Percentiles rank a stretch among this genome's conserved stretches.
Conservation (phyloP, 352 stramenopile genomes). For the Globisporangium okanoganense region DNA sequence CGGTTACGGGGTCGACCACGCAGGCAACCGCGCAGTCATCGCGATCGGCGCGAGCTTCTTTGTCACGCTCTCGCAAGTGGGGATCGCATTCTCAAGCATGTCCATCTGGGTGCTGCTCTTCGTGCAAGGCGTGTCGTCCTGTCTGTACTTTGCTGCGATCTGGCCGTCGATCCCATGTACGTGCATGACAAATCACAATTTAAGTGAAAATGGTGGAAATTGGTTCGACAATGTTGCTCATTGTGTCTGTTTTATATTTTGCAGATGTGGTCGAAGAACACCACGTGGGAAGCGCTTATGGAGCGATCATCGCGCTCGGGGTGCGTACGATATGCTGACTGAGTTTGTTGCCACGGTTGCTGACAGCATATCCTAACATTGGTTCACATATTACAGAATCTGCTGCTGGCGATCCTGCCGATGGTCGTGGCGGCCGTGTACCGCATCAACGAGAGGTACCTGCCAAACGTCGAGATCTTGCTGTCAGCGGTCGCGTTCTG, state of each 20-base stretch:
- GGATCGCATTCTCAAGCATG: slow-evolving; percentile 39
- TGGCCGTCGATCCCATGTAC: slow-evolving; percentile 81
- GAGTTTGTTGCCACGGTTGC: not conserved
- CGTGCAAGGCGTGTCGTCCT: slow-evolving; percentile 73
- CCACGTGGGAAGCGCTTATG: slow-evolving; percentile 76
- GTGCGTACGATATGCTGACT: slow-evolving; percentile 13
- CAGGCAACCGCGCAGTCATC: slow-evolving; percentile 54
- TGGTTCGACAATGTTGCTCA: not conserved
- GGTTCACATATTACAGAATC: slow-evolving; percentile 34
- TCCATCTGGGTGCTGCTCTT: slow-evolving; percentile 64
- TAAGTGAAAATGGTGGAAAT: not conserved
- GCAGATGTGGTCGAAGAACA: slow-evolving; percentile 68
- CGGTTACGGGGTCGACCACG: slow-evolving; percentile 68
- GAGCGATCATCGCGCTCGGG: slow-evolving; percentile 68
- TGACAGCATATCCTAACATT: too few species aligned
- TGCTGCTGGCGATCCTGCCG: slow-evolving; percentile 37
- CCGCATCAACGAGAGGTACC: slow-evolving; percentile 30
- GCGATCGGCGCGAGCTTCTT: slow-evolving; percentile 41
- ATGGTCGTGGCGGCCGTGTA: slow-evolving; percentile 36
- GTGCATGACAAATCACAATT: not conserved
- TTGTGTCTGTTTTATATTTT: not conserved
- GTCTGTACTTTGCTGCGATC: slow-evolving; percentile 72
- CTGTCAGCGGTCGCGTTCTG: slow-evolving; percentile 21
- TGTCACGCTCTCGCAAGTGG: slow-evolving; percentile 60
- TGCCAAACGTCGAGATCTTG: slow-evolving; percentile 34